A percentile compares a stretch with the other conserved stretches of the same genome.
phyloP scores from a whole-genome alignment of 352 stramenopile genomes.

The Phytophthora constricta region DNA sequence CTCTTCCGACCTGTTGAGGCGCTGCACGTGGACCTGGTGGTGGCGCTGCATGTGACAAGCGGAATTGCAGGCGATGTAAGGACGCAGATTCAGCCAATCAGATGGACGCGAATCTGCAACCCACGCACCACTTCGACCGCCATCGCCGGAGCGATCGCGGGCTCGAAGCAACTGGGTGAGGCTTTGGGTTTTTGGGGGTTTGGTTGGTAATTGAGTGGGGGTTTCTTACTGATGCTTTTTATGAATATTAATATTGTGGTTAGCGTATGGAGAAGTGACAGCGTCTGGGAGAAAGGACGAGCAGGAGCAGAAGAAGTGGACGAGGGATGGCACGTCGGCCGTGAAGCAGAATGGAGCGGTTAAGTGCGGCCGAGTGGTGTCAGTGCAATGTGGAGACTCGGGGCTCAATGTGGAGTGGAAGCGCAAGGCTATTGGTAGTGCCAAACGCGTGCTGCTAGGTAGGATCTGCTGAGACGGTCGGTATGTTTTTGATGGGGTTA shows the following conservation, averaged over 20 bases:
- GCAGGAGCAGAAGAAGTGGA: conserved; percentile 6
- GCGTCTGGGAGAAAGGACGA: conserved; percentile 27
- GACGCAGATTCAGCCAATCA: neutral
- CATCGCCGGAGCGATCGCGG: conserved; percentile 60
- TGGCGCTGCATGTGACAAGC: conserved; percentile 50
- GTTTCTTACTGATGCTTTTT: too few species aligned
- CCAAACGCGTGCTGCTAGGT: conserved; percentile 42
- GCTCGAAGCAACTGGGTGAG: conserved; percentile 47
- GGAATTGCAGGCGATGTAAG: too few species aligned
- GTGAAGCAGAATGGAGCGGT: conserved; percentile 13
- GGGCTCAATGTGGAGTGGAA: conserved; percentile 41
- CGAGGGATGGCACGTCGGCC: conserved; percentile 7
- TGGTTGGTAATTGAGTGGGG: neutral
- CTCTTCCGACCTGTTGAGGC: conserved; percentile 52
- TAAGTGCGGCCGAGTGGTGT: conserved; percentile 36
- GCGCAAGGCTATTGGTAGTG: conserved; percentile 25
- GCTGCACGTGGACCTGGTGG: conserved; percentile 50
- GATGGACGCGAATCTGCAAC: too few species aligned
- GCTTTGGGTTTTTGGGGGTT: too few species aligned
- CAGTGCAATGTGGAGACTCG: conserved; percentile 30
- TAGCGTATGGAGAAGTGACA: conserved; percentile 55
- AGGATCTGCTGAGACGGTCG: too few species aligned
- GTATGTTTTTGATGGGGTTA: too few species aligned
- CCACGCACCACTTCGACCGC: conserved; percentile 36
- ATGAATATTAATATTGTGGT: too few species aligned